Conservation (phyloP, 2,329 filamentous ascomycete species). For the Fusarium temperatum region DNA sequence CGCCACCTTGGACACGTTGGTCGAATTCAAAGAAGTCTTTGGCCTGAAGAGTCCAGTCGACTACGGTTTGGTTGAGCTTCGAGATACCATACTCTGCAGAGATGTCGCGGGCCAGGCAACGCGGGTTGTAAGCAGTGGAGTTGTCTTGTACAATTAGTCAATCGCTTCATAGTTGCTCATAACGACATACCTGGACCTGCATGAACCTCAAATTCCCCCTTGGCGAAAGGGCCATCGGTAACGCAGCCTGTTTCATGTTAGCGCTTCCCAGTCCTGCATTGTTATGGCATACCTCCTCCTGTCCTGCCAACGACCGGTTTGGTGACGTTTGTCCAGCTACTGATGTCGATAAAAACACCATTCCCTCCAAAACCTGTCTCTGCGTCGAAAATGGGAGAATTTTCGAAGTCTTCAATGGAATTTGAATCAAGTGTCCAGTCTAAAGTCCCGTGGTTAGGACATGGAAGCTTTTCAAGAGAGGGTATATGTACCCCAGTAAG, state of each 20-base stretch:
- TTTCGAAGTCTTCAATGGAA: rapidly evolving
- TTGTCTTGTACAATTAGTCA: not conserved
- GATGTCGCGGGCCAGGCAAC: not conserved
- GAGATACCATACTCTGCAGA: not conserved
- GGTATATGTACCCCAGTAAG: not conserved
- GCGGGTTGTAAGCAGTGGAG: rapidly evolving
- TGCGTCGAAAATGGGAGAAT: not conserved
- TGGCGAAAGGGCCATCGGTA: not conserved
- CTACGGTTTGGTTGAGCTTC: not conserved
- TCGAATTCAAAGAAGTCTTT: not conserved
- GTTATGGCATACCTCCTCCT: rapidly evolving
- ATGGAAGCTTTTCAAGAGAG: not conserved
- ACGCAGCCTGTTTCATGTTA: not conserved
- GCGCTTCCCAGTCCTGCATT: rapidly evolving
- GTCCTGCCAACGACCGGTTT: rapidly evolving
- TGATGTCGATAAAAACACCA: not conserved
- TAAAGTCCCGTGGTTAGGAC: not conserved
- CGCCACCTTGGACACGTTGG: not conserved
- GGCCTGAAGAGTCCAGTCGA: not conserved
- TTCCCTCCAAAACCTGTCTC: not conserved
- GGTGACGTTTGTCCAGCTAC: not conserved
- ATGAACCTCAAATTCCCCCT: rapidly evolving
- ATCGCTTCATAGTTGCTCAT: rapidly evolving
- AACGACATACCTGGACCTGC: not conserved
- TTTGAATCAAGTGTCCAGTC: not conserved